Evolutionary conservation across 768 basidiomycete species (phyloP).

Genomic region (Boletus vinaceobasis): DNA sequence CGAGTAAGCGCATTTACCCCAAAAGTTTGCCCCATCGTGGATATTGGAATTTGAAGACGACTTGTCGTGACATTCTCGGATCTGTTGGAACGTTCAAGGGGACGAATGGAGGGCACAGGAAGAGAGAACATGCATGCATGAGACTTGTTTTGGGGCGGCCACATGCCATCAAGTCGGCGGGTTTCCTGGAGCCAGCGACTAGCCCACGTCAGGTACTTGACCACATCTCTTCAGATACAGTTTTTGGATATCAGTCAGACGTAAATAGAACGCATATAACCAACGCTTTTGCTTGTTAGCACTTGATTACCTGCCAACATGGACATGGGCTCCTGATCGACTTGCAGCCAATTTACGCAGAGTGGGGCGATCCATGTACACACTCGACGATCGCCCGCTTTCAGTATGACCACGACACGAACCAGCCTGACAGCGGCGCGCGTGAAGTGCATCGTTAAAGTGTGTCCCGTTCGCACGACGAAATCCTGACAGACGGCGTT

Average conservation of each 20-base stretch:
- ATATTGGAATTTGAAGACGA: neutral
- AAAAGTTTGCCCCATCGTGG: neutral
- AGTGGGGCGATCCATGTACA: conserved; percentile 1
- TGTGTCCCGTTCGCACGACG: neutral
- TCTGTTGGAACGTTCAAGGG: conserved; percentile 26
- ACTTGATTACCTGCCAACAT: neutral
- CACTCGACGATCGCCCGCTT: conserved; percentile 3
- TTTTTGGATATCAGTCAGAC: conserved; percentile 15
- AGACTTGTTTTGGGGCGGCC: conserved; percentile 24
- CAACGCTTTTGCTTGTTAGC: conserved; percentile 4
- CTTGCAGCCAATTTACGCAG: conserved; percentile 8
- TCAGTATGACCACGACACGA: neutral
- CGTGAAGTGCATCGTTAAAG: neutral
- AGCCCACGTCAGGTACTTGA: conserved; percentile 3
- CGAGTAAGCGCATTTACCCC: neutral
- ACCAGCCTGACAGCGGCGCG: neutral
- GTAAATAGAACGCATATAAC: conserved; percentile 18
- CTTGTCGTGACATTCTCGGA: conserved; percentile 2
- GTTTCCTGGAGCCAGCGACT: neutral
- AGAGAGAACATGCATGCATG: conserved; percentile 1
- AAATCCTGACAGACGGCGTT: neutral
- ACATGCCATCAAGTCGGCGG: conserved; percentile 15
- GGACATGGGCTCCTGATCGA: conserved; percentile 3
- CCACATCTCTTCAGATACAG: neutral
- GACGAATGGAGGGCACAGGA: conserved; percentile 4